These are phyloP conservation scores for Tolypocladium album DNA, from an alignment of 2,329 filamentous ascomycete species.

Conservation along the genomic window DNA sequence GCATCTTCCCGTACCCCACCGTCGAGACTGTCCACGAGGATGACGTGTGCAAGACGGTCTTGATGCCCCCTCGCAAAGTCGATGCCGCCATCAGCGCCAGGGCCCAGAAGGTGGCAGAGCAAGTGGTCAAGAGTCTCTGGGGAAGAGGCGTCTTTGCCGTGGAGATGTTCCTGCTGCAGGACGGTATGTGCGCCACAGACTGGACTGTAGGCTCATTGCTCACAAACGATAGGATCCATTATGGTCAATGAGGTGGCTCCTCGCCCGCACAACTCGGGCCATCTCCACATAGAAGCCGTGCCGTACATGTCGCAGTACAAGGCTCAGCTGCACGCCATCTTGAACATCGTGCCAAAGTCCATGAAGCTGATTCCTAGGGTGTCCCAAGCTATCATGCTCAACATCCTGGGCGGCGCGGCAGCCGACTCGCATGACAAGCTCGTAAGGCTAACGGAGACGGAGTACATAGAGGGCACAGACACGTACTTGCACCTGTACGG, in stretches of 20 bases:
- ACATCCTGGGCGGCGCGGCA: conserved; percentile 62
- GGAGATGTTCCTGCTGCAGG: conserved; percentile 80
- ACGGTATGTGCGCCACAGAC: conserved; percentile 36
- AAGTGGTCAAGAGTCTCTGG: conserved; percentile 69
- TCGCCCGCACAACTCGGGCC: conserved; percentile 78
- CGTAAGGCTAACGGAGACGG: conserved; percentile 31
- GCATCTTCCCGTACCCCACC: conserved; percentile 64
- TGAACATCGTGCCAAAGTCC: conserved; percentile 50
- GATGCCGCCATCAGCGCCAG: conserved; percentile 45
- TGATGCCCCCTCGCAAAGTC: conserved; percentile 69
- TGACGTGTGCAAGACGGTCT: conserved; percentile 88
- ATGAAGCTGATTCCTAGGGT: conserved; percentile 44
- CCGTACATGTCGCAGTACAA: conserved; percentile 77
- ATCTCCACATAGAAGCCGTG: conserved; percentile 90
- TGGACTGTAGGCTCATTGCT: conserved; percentile 1
- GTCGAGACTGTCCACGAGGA: conserved; percentile 95
- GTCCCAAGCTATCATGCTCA: conserved; percentile 61
- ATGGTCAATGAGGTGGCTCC: conserved; percentile 83
- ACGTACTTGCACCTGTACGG: conserved; percentile 77
- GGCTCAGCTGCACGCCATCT: conserved; percentile 76
- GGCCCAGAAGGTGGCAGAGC: conserved; percentile 67
- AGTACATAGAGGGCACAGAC: conserved; percentile 34
- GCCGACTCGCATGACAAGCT: conserved; percentile 50
- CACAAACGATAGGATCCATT: conserved; percentile 35
- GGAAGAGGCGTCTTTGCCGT: conserved; percentile 93